phyloP scores from a whole-genome alignment of 2,329 filamentous ascomycete species.

The Bisporella sp. region DNA sequence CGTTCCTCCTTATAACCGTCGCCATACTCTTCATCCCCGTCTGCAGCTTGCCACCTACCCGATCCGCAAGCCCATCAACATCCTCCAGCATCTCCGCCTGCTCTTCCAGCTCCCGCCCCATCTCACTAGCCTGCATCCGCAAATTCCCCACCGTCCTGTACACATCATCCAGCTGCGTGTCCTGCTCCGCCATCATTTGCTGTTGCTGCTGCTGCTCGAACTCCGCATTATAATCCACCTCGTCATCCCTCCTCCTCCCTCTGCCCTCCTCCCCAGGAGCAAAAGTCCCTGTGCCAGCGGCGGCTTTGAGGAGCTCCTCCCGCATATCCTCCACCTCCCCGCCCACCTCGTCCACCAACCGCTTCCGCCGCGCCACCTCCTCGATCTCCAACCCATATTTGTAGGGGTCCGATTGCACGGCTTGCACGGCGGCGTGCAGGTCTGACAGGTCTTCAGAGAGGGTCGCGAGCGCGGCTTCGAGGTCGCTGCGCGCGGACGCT shows the following conservation, averaged over 20 bases:
- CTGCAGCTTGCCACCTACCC: slow-evolving; percentile 79
- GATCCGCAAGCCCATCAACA: slow-evolving; percentile 76
- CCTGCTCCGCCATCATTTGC: slow-evolving; percentile 91
- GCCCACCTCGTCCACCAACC: slow-evolving; percentile 83
- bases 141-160: slow-evolving; percentile 90
- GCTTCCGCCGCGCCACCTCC: slow-evolving; percentile 74
- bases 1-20: slow-evolving; percentile 79
- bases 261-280: slow-evolving; percentile 11
- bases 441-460: slow-evolving; percentile 82
- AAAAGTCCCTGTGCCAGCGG: background rate
- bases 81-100: slow-evolving; percentile 83
- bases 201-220: slow-evolving; percentile 90
- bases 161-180: slow-evolving; percentile 85
- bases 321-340: slow-evolving; percentile 86
- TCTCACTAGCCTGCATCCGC: slow-evolving; percentile 83
- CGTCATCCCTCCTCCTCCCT: slow-evolving; percentile 31
- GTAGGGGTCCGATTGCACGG: slow-evolving; percentile 80
- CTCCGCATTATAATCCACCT: slow-evolving; percentile 52
- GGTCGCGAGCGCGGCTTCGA: slow-evolving; percentile 56
- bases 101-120: slow-evolving; percentile 94
- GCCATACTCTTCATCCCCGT: slow-evolving; percentile 82
- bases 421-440: slow-evolving; percentile 78
- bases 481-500: slow-evolving; percentile 65
- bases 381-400: slow-evolving; percentile 78
- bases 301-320: slow-evolving; percentile 64